These are phyloP conservation scores for Myxozyma geophila DNA, from an alignment of 805 yeast genomes.

Conservation along the genomic window DNA sequence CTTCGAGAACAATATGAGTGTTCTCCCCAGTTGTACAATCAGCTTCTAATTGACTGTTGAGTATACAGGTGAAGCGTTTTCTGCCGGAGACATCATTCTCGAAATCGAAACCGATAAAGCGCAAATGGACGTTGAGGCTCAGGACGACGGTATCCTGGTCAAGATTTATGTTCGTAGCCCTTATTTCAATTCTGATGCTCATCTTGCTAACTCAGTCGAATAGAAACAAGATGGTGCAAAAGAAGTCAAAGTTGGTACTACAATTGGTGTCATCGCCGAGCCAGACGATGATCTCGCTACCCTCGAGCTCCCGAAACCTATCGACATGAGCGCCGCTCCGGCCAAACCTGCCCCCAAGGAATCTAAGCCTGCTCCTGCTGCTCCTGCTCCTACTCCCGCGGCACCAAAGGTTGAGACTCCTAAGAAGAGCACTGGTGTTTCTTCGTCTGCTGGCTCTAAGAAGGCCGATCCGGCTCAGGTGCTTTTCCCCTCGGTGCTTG, in stretches of 20 bases:
- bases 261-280: conserved; percentile 89
- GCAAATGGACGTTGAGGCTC: conserved; percentile 96
- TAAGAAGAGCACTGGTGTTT: conserved; percentile 14
- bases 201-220: background rate
- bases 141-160: conserved; percentile 88
- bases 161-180: conserved; percentile 59
- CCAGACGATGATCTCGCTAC: conserved; percentile 77
- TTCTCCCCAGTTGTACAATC: background rate
- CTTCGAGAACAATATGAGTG: background rate
- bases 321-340: conserved; percentile 36
- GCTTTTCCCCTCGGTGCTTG: conserved; percentile 77
- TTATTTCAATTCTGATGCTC: background rate
- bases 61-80: conserved; percentile 61
- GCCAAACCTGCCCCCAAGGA: conserved; percentile 24
- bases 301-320: conserved; percentile 60
- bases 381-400: conserved; percentile 8
- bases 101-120: conserved; percentile 98
- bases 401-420: conserved; percentile 19
- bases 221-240: conserved; percentile 67
- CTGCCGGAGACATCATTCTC: conserved; percentile 92
- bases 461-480: conserved; percentile 68
- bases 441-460: conserved; percentile 27
- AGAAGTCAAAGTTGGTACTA: conserved; percentile 80
- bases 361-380: conserved; percentile 16
- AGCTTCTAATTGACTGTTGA: background rate